These are phyloP conservation scores for Gonapodya prolifera DNA, from an alignment of 192 early-diverging fungal species.

Conservation along the genomic window DNA sequence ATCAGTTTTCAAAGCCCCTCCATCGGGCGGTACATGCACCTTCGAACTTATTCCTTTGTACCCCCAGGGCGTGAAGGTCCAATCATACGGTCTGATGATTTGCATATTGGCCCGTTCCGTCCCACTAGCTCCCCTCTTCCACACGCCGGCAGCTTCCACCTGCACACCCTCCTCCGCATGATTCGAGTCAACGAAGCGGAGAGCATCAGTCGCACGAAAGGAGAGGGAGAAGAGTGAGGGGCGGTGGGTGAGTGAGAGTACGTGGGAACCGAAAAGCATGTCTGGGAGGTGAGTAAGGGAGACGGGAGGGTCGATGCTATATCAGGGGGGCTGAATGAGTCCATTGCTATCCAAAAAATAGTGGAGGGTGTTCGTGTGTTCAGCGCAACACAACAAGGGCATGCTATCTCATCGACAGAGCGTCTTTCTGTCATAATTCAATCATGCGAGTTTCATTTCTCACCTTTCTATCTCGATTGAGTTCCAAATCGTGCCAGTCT, in stretches of 20 bases:
- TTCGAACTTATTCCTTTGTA: neutral
- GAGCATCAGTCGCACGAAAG: constrained; percentile 61
- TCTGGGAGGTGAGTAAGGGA: constrained; percentile 49
- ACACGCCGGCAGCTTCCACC: constrained; percentile 74
- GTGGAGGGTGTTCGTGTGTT: neutral
- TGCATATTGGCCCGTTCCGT: neutral
- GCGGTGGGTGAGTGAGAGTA: constrained; percentile 43
- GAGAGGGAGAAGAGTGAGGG: constrained; percentile 32
- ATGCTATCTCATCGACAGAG: neutral
- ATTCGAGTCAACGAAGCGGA: constrained; percentile 56
- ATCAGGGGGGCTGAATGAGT: neutral
- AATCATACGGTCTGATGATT: constrained; percentile 83
- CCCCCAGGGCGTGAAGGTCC: constrained; percentile 61
- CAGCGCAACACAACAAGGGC: neutral
- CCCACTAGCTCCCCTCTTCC: constrained; percentile 62
- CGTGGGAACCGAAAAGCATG: constrained; percentile 94
- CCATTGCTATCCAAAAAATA: neutral
- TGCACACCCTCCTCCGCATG: constrained; percentile 60
- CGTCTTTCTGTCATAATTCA: neutral
- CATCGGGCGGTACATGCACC: neutral
- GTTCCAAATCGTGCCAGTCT: neutral
- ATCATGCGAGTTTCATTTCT: neutral
- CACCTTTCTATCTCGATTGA: neutral
- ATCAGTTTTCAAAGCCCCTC: constrained; percentile 24
- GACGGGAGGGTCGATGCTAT: neutral